Conservation (phyloP, 1,284 basidiomycete species). For the Tilletia walkeri region DNA sequence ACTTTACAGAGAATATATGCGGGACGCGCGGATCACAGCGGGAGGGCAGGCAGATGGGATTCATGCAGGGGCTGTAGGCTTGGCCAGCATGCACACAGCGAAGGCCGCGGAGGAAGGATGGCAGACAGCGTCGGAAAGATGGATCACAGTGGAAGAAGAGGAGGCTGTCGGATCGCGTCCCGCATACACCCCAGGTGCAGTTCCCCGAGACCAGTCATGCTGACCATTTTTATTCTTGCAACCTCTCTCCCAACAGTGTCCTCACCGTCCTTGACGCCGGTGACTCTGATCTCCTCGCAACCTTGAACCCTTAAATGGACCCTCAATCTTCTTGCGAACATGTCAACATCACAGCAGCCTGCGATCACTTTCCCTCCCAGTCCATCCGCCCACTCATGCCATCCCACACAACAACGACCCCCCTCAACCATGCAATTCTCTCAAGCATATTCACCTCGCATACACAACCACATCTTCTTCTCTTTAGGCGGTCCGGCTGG, state of each 20-base stretch:
- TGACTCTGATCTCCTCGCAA: constrained; percentile 80
- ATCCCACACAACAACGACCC: too few relatives aligned
- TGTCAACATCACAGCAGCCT: constrained; percentile 9
- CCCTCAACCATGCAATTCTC: too few relatives aligned
- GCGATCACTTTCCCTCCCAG: background rate
- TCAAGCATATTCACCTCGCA: too few relatives aligned
- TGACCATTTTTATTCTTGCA: background rate
- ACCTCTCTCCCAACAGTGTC: constrained; percentile 60
- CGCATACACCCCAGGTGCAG: background rate
- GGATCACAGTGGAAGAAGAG: too few relatives aligned
- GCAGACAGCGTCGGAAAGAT: too few relatives aligned
- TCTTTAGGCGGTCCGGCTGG: too few relatives aligned
- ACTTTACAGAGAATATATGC: background rate
- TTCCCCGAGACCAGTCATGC: background rate
- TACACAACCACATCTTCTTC: too few relatives aligned
- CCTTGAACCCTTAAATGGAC: constrained; percentile 43
- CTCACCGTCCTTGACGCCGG: constrained; percentile 96
- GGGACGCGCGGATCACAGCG: background rate
- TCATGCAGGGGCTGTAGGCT: background rate
- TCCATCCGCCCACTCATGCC: background rate
- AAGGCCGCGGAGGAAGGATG: too few relatives aligned
- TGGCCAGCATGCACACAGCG: too few relatives aligned
- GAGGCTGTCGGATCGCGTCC: background rate
- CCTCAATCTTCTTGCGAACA: background rate
- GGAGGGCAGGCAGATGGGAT: background rate